These are phyloP conservation scores for Phialophora verrucosa DNA, from an alignment of 2,329 filamentous ascomycete genomes.

Conservation along the genomic window DNA sequence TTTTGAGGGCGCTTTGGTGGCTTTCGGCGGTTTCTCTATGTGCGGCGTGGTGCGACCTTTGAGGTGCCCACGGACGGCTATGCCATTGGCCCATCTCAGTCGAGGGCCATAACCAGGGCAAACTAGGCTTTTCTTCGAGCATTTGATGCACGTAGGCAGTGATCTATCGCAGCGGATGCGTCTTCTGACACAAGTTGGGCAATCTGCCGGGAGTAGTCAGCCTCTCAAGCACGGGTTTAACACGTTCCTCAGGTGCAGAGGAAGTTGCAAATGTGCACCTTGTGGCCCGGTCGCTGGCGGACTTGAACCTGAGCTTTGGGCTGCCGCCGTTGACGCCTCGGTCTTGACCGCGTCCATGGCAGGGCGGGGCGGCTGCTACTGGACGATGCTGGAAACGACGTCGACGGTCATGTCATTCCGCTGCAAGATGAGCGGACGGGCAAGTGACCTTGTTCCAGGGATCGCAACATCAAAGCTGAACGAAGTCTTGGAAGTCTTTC, in stretches of 20 bases:
- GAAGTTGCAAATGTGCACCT: constrained; percentile 26
- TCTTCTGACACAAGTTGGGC: constrained; percentile 38
- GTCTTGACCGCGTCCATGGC: constrained; percentile 14
- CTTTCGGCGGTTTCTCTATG: constrained; percentile 25
- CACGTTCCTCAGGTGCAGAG: constrained; percentile 5
- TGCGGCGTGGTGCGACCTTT: constrained; percentile 35
- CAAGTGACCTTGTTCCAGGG: not conserved
- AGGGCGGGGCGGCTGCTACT: not conserved
- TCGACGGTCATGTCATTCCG: constrained; percentile 1
- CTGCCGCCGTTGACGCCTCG: constrained; percentile 1
- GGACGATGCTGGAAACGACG: not conserved
- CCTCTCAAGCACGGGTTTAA: constrained; percentile 1
- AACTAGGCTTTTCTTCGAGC: constrained; percentile 38
- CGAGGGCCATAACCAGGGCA: constrained; percentile 41
- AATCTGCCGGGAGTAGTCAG: constrained; percentile 24
- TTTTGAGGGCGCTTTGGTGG: constrained; percentile 20
- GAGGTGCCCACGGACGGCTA: constrained; percentile 41
- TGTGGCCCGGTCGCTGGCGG: constrained; percentile 24
- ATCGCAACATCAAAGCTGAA: constrained; percentile 1
- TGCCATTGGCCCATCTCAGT: constrained; percentile 40
- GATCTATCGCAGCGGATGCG: constrained; percentile 41
- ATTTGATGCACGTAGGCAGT: constrained; percentile 40
- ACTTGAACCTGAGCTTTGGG: constrained; percentile 12
- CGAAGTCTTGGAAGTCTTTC: constrained; percentile 1
- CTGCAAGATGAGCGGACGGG: not conserved